These are phyloP conservation scores for Phlyctochytrium arcticum DNA, from an alignment of 192 early-diverging fungal genomes.

Conservation along the genomic window DNA sequence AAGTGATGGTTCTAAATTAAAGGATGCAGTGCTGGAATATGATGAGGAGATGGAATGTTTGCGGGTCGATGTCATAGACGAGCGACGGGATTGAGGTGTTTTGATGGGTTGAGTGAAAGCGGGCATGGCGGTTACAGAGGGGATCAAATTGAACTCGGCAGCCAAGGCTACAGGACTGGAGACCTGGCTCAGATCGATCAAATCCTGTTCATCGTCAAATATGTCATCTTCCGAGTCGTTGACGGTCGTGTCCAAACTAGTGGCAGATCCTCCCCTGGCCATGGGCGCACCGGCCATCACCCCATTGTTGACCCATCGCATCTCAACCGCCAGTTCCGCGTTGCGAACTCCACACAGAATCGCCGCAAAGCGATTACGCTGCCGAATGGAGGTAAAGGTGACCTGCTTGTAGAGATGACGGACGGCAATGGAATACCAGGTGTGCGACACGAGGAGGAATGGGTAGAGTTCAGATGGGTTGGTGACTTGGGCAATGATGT, in stretches of 20 bases:
- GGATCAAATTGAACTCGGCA: slow-evolving; percentile 2
- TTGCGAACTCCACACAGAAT: not conserved
- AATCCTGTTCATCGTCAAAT: not conserved
- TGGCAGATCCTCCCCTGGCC: too few relatives aligned
- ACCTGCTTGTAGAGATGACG: slow-evolving; percentile 7
- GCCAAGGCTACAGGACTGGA: not conserved
- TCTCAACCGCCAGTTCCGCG: slow-evolving; percentile 3
- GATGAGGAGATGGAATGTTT: too few relatives aligned
- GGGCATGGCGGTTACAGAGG: not conserved
- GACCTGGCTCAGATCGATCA: not conserved
- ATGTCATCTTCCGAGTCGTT: too few relatives aligned
- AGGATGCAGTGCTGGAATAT: not conserved
- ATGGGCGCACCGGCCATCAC: not conserved
- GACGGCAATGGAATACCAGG: slow-evolving; percentile 13
- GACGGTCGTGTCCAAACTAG: too few relatives aligned
- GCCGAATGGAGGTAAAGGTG: slow-evolving; percentile 13
- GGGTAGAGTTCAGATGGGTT: slow-evolving; percentile 3
- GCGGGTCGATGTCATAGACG: not conserved
- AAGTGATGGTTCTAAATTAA: not conserved
- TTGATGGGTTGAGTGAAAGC: not conserved
- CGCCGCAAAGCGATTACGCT: slow-evolving; percentile 13
- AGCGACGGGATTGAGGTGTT: too few relatives aligned
- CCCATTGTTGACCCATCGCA: not conserved
- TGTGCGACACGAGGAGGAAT: slow-evolving; percentile 5
- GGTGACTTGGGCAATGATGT: not conserved